Evolutionary conservation across 331 rosid genomes (phyloP).

Genomic region (Quercus phellos): DNA sequence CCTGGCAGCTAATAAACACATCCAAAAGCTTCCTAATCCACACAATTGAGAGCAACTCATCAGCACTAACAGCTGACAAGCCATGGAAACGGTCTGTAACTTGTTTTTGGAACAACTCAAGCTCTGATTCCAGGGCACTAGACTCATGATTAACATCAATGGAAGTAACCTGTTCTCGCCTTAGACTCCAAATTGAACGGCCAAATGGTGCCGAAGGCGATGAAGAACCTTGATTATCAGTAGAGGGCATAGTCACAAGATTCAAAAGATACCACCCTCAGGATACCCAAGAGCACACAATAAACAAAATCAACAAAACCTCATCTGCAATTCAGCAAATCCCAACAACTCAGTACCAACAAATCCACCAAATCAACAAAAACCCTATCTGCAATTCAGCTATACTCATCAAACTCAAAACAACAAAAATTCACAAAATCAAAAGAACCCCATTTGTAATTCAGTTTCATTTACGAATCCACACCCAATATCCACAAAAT

Average conservation of each 20-base stretch:
- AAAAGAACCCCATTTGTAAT: too few relatives aligned
- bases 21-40: constrained; percentile 73
- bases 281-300: constrained; percentile 8
- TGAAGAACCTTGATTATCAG: constrained; percentile 50
- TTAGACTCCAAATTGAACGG: constrained; percentile 54
- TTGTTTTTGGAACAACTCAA: constrained; percentile 63
- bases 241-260: constrained; percentile 44
- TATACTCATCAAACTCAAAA: too few relatives aligned
- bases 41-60: constrained; percentile 65
- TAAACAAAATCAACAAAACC: constrained; percentile 30
- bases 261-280: constrained; percentile 18
- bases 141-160: constrained; percentile 48
- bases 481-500: too few relatives aligned
- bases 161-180: constrained; percentile 65
- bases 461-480: too few relatives aligned
- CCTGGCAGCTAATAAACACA: constrained; percentile 56
- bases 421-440: too few relatives aligned
- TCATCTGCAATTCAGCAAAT: constrained; percentile 29
- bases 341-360: background rate
- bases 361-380: too few relatives aligned
- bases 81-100: constrained; percentile 56
- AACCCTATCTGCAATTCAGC: too few relatives aligned
- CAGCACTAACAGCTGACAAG: constrained; percentile 46
- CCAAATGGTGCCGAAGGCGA: constrained; percentile 51
- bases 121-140: constrained; percentile 46